These are phyloP conservation scores for Colletotrichum falcatum DNA, from an alignment of 2,329 filamentous ascomycete genomes.

Conservation along the genomic window DNA sequence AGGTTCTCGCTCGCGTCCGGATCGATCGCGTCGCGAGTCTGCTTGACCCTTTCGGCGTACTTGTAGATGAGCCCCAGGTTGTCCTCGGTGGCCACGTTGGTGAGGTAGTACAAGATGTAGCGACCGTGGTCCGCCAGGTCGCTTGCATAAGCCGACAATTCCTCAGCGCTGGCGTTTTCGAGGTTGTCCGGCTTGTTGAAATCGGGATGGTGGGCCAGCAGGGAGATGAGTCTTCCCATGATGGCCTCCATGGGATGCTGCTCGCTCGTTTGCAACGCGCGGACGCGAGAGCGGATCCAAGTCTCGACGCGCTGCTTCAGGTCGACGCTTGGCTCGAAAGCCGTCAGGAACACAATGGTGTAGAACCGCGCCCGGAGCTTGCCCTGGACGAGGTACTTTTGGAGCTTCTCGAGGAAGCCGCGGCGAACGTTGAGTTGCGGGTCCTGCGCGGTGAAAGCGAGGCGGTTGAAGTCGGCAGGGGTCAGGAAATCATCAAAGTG, in stretches of 20 bases:
- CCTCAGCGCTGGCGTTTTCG: slow-evolving; percentile 43
- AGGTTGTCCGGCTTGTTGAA: slow-evolving; percentile 64
- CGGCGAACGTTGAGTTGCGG: slow-evolving; percentile 77
- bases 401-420: slow-evolving; percentile 85
- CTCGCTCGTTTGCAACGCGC: slow-evolving; percentile 70
- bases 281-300: slow-evolving; percentile 87
- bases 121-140: slow-evolving; percentile 85
- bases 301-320: slow-evolving; percentile 83
- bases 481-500: slow-evolving; percentile 81
- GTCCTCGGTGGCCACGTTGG: slow-evolving; percentile 82
- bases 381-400: slow-evolving; percentile 86
- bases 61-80: slow-evolving; percentile 92
- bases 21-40: slow-evolving; percentile 83
- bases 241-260: slow-evolving; percentile 81
- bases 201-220: slow-evolving; percentile 95
- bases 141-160: slow-evolving; percentile 56
- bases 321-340: slow-evolving; percentile 84
- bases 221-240: slow-evolving; percentile 84
- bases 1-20: slow-evolving; percentile 77
- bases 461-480: slow-evolving; percentile 80
- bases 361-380: slow-evolving; percentile 83
- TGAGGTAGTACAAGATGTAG: slow-evolving; percentile 92
- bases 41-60: slow-evolving; percentile 92
- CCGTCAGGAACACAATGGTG: slow-evolving; percentile 88
- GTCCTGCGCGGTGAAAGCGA: slow-evolving; percentile 87